Evolutionary conservation across 1,284 basidiomycete genomes (phyloP).

Genomic region (Hypsizygus ulmarius): DNA sequence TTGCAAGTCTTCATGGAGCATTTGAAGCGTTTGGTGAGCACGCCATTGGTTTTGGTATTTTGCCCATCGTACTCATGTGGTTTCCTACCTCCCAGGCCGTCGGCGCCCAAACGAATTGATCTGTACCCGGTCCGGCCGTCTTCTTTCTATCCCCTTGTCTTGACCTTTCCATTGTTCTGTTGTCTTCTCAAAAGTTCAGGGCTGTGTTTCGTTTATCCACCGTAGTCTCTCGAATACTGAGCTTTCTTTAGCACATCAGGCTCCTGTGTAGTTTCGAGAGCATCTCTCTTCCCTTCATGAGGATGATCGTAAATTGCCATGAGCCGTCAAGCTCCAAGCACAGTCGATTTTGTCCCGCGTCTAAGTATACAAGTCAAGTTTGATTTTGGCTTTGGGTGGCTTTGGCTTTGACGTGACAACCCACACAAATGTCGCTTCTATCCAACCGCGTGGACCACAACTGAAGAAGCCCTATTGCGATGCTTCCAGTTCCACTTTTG

Average conservation of each 20-base stretch:
- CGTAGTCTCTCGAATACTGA: constrained; percentile 8
- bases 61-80: constrained; percentile 11
- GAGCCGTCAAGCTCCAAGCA: background rate
- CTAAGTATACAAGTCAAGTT: too few relatives aligned
- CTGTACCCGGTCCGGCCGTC: constrained; percentile 7
- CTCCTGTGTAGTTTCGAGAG: background rate
- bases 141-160: constrained; percentile 3
- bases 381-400: too few relatives aligned
- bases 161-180: constrained; percentile 13
- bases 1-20: constrained; percentile 97
- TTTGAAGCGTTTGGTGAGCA: constrained; percentile 78
- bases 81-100: constrained; percentile 48
- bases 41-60: constrained; percentile 10
- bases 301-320: background rate
- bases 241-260: constrained; percentile 3
- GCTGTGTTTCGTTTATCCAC: constrained; percentile 6
- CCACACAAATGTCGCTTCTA: too few relatives aligned
- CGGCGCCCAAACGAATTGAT: constrained; percentile 66
- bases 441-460: too few relatives aligned
- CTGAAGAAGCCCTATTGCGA: too few relatives aligned
- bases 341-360: too few relatives aligned
- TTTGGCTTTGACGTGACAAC: too few relatives aligned
- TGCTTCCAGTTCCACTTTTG: too few relatives aligned
- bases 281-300: background rate
- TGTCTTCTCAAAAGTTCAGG: constrained; percentile 10